A percentile compares a stretch with the other conserved stretches of the same genome.
Conservation (phyloP, 108 stramenopile species). For the Pseudonitzschia multistriata region DNA sequence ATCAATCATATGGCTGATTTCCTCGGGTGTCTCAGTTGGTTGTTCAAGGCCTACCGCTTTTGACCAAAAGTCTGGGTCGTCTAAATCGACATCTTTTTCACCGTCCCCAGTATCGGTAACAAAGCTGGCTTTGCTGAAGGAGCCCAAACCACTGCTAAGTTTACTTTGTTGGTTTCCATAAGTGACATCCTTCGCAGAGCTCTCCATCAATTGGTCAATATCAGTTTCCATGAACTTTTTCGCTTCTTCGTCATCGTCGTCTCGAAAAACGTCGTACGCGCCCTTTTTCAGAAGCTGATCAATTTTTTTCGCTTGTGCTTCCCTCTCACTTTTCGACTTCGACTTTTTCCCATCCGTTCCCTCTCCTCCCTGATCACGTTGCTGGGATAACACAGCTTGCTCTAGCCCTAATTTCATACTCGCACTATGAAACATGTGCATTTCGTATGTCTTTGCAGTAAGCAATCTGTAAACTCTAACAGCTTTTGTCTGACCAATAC, state of each 20-base stretch:
- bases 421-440: conserved; percentile 97
- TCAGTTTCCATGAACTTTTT: conserved; percentile 87
- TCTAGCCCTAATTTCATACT: conserved; percentile 96
- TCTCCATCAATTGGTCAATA: conserved; percentile 85
- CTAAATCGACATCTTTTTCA: conserved; percentile 86
- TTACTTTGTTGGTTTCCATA: conserved; percentile 61
- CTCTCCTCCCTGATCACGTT: conserved; percentile 58
- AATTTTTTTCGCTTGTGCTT: conserved; percentile 81
- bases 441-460: conserved; percentile 95
- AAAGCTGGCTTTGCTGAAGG: conserved; percentile 90
- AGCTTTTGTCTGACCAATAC: conserved; percentile 92
- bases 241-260: conserved; percentile 81
- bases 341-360: conserved; percentile 41
- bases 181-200: conserved; percentile 72
- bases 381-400: conserved; percentile 91
- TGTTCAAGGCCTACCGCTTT: conserved; percentile 75
- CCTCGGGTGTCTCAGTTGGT: conserved; percentile 69
- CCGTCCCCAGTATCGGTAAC: conserved; percentile 84
- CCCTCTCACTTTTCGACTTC: conserved; percentile 60
- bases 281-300: conserved; percentile 80
- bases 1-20: conserved; percentile 69
- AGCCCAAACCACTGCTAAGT: conserved; percentile 71
- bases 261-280: conserved; percentile 83
- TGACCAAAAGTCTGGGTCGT: conserved; percentile 94
- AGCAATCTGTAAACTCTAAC: conserved; percentile 58